These are phyloP conservation scores for Penicillium fimorum DNA, from an alignment of 495 filamentous ascomycete genomes.

Conservation along the genomic window DNA sequence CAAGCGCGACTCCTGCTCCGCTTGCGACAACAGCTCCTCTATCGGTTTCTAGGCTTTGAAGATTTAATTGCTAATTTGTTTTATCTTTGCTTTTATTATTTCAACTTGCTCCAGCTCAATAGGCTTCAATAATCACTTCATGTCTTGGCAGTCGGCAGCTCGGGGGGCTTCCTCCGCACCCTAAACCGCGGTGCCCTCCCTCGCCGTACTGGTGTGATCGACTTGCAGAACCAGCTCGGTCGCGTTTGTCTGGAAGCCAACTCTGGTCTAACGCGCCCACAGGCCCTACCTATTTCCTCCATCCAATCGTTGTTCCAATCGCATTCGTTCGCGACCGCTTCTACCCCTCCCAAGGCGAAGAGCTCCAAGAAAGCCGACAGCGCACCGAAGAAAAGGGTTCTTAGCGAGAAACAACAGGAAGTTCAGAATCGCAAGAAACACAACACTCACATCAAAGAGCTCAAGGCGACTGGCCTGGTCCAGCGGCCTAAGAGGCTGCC, in stretches of 20 bases:
- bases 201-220: conserved; percentile 29
- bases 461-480: conserved; percentile 35
- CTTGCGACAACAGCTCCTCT: conserved; percentile 33
- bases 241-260: conserved; percentile 25
- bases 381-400: conserved; percentile 11
- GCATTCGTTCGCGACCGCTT: conserved; percentile 27
- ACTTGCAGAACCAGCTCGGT: conserved; percentile 30
- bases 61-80: conserved; percentile 7
- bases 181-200: conserved; percentile 27
- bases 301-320: conserved; percentile 20
- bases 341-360: conserved; percentile 18
- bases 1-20: conserved; percentile 24
- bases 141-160: conserved; percentile 34
- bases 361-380: conserved; percentile 22
- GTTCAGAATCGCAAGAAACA: conserved; percentile 19
- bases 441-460: conserved; percentile 24
- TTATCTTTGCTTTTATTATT: not conserved
- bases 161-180: conserved; percentile 31
- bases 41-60: conserved; percentile 6
- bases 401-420: conserved; percentile 35
- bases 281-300: conserved; percentile 7
- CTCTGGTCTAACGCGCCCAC: conserved; percentile 13
- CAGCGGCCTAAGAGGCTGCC: conserved; percentile 28
- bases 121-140: conserved; percentile 10
- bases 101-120: not conserved